Conservation (phyloP, 257 asterid genomes). For the Lycium barbarum region DNA sequence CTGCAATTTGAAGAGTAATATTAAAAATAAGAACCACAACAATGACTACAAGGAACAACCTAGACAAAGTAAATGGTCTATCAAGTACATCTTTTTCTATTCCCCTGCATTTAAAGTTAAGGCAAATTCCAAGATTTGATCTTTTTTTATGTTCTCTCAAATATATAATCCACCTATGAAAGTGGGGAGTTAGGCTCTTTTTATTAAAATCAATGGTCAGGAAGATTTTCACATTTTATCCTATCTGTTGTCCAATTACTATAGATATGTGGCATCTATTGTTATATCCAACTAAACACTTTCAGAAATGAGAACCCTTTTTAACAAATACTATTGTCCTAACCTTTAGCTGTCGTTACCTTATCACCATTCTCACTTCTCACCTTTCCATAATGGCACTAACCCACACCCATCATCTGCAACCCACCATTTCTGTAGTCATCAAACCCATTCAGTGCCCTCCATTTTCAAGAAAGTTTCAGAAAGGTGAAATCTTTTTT, state of each 20-base stretch:
- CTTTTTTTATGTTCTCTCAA: neutral
- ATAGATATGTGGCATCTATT: neutral
- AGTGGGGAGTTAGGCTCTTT: neutral
- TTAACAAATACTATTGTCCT: neutral
- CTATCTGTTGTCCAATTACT: no score
- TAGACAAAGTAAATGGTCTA: neutral
- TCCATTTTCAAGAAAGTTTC: neutral
- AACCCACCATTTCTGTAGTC: constrained; percentile 21
- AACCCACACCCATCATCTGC: constrained; percentile 35
- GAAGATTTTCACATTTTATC: no score
- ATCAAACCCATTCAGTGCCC: neutral
- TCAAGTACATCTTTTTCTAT: constrained; percentile 3
- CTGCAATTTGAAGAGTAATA: constrained; percentile 43
- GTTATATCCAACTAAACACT: neutral
- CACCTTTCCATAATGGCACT: constrained; percentile 53
- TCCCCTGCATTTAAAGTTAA: neutral
- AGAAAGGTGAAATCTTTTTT: constrained; percentile 7
- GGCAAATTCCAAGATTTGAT: neutral
- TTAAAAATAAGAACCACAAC: neutral
- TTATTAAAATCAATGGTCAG: neutral
- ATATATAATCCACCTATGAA: neutral
- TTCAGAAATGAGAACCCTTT: neutral
- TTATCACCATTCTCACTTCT: constrained; percentile 17
- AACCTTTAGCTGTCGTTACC: neutral
- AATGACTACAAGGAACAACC: neutral